Evolutionary conservation across 108 stramenopile genomes (phyloP).

Genomic region (Cylindrotheca closterium): DNA sequence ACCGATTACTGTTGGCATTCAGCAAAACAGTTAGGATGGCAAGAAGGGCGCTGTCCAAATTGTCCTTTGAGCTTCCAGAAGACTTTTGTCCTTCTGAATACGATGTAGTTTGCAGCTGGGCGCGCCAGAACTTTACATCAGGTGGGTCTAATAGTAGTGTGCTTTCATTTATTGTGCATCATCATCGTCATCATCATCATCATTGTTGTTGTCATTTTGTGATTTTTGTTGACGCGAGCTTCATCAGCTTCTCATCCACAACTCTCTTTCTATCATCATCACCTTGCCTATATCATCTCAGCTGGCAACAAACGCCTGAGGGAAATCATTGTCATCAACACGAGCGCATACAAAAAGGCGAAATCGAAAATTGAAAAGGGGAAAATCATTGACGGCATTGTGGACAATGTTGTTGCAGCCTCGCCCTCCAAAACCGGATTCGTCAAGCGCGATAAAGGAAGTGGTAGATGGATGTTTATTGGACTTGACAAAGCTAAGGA

Average conservation of each 20-base stretch:
- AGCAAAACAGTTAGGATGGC: no score
- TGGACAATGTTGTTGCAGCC: neutral
- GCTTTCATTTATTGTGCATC: neutral
- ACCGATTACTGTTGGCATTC: no score
- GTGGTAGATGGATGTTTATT: conserved; percentile 17
- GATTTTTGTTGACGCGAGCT: no score
- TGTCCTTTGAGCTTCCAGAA: conserved; percentile 23
- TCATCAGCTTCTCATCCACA: conserved; percentile 1
- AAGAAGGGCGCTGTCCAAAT: no score
- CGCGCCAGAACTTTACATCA: conserved; percentile 16
- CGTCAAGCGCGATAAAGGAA: conserved; percentile 12
- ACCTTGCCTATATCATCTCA: neutral
- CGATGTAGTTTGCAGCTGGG: conserved; percentile 45
- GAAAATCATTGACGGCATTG: conserved; percentile 13
- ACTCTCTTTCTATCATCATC: neutral
- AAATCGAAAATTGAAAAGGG: conserved; percentile 16
- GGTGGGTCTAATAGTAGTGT: neutral
- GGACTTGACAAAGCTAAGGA: conserved; percentile 9
- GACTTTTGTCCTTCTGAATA: conserved; percentile 23
- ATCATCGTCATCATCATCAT: neutral
- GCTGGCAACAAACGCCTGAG: conserved; percentile 17
- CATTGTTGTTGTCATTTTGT: neutral
- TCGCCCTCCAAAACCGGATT: conserved; percentile 10
- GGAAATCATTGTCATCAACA: conserved; percentile 6
- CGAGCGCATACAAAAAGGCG: conserved; percentile 1